Evolutionary conservation across 495 filamentous ascomycete genomes (phyloP).

Genomic region (Pseudomonodictys pantanalensis): DNA sequence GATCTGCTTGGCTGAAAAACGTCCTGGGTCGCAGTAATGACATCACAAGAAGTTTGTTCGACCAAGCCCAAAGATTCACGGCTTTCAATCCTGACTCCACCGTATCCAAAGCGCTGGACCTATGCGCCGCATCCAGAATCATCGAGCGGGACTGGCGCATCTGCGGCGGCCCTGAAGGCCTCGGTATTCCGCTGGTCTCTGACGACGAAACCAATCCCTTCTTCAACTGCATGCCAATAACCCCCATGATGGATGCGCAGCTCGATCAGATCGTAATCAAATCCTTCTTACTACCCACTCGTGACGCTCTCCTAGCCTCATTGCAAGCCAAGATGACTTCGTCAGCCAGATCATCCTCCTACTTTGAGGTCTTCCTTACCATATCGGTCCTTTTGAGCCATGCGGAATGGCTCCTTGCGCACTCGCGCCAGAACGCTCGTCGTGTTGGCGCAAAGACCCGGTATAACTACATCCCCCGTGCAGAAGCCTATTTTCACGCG

Average conservation of each 20-base stretch:
- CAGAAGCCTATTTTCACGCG: conserved; percentile 13
- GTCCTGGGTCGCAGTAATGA: conserved; percentile 1
- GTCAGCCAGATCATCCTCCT: background rate
- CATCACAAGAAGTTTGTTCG: conserved; percentile 6
- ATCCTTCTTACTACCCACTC: conserved; percentile 7
- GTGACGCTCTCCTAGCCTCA: conserved; percentile 1
- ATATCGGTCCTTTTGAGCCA: conserved; percentile 12
- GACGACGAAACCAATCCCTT: conserved; percentile 15
- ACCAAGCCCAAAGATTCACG: conserved; percentile 11
- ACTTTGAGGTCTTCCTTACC: conserved; percentile 22
- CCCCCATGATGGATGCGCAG: conserved; percentile 21
- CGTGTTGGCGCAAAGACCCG: conserved; percentile 11
- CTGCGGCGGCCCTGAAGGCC: conserved; percentile 1
- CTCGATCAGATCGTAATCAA: conserved; percentile 24
- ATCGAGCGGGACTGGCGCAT: conserved; percentile 27
- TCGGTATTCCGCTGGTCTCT: background rate
- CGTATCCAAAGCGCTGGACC: conserved; percentile 7
- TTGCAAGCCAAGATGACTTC: conserved; percentile 9
- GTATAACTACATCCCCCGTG: conserved; percentile 19
- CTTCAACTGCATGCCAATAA: conserved; percentile 11
- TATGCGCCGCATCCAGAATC: conserved; percentile 16
- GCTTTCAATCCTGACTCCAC: conserved; percentile 9
- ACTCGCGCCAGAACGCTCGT: conserved; percentile 15
- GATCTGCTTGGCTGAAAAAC: background rate
- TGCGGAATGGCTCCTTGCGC: conserved; percentile 15